Conservation (phyloP, 1,284 basidiomycete species). For the Rhizoctonia solani region DNA sequence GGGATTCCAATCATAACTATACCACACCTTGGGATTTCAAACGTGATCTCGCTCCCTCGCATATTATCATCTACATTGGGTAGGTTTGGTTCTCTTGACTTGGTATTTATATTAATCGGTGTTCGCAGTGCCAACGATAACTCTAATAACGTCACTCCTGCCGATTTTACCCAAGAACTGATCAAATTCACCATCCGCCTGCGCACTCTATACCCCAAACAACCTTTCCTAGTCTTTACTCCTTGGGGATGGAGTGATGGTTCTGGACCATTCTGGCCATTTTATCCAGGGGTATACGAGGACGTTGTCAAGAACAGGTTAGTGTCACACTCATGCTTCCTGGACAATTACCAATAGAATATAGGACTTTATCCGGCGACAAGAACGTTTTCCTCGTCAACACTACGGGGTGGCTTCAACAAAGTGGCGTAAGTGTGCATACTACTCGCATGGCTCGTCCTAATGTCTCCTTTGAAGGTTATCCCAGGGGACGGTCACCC, state of each 20-base stretch:
- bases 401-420: slow-evolving; percentile 62
- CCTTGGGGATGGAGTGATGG: slow-evolving; percentile 64
- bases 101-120: not conserved
- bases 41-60: slow-evolving; percentile 55
- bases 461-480: slow-evolving; percentile 40
- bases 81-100: slow-evolving; percentile 40
- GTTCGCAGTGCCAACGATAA: slow-evolving; percentile 45
- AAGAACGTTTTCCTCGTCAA: slow-evolving; percentile 58
- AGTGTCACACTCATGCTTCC: slow-evolving; percentile 36
- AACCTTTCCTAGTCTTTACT: slow-evolving; percentile 60
- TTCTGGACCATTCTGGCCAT: slow-evolving; percentile 47
- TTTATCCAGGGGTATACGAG: slow-evolving; percentile 57
- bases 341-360: slow-evolving; percentile 40
- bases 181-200: slow-evolving; percentile 50
- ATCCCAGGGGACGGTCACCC: slow-evolving; percentile 56
- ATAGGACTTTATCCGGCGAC: slow-evolving; percentile 53
- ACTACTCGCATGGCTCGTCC: not conserved
- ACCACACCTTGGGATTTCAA: slow-evolving; percentile 62
- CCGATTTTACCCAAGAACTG: slow-evolving; percentile 48
- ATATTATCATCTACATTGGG: slow-evolving; percentile 61
- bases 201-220: slow-evolving; percentile 51
- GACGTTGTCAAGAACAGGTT: slow-evolving; percentile 52
- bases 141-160: slow-evolving; percentile 43
- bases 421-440: slow-evolving; percentile 47
- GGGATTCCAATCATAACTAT: slow-evolving; percentile 59